These are phyloP conservation scores for Aspergillus felis DNA, from an alignment of 2,329 filamentous ascomycete genomes.

Conservation along the genomic window DNA sequence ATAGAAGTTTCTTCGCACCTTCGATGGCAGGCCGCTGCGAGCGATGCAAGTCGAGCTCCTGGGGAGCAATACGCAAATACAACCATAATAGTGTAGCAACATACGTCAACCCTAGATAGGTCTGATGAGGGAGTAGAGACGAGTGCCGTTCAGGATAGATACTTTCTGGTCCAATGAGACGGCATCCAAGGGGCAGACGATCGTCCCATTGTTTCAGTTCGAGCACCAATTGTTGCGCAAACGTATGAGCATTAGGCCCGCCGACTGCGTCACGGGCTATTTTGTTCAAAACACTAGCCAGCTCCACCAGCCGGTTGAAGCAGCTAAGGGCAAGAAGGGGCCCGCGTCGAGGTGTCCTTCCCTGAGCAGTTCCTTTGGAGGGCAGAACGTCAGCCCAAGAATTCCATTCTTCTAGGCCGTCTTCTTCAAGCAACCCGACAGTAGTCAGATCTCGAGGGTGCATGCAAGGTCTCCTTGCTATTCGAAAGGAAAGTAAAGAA, in stretches of 20 bases:
- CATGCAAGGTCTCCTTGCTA: constrained; percentile 45
- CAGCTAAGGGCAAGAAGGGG: constrained; percentile 48
- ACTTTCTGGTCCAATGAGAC: constrained; percentile 34
- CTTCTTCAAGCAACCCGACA: constrained; percentile 56
- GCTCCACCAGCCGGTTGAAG: constrained; percentile 49
- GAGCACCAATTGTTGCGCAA: constrained; percentile 33
- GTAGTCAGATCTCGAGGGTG: constrained; percentile 44
- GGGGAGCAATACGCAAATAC: constrained; percentile 30
- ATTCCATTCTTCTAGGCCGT: constrained; percentile 70
- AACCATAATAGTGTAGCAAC: constrained; percentile 35
- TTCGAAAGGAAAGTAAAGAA: constrained; percentile 47
- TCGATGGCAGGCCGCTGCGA: constrained; percentile 32
- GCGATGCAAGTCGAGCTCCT: constrained; percentile 27
- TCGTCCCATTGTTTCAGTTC: constrained; percentile 38
- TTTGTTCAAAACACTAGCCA: constrained; percentile 36
- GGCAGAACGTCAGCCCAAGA: constrained; percentile 57
- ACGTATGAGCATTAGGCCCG: constrained; percentile 24
- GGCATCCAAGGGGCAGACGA: constrained; percentile 32
- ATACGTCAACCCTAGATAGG: constrained; percentile 35
- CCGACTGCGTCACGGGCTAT: constrained; percentile 28
- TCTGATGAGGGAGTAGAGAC: constrained; percentile 37
- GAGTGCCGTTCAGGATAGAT: constrained; percentile 35
- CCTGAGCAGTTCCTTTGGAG: constrained; percentile 25
- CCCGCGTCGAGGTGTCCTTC: constrained; percentile 30
- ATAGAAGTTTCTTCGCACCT: constrained; percentile 36